phyloP scores from a whole-genome alignment of 2,329 filamentous ascomycete genomes.

The Cyphellophora europaea region DNA sequence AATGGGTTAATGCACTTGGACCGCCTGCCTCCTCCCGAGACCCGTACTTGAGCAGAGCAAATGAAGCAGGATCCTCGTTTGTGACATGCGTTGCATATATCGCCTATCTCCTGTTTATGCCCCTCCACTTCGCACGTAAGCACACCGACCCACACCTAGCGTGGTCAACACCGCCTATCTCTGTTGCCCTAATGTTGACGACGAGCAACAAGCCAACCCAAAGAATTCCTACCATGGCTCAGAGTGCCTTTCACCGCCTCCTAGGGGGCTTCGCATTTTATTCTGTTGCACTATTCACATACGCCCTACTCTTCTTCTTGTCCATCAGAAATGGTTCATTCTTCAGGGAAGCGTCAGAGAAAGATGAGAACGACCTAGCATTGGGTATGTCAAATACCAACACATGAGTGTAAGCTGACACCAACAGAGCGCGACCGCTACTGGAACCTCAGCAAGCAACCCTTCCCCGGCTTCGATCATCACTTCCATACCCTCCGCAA shows the following conservation, averaged over 20 bases:
- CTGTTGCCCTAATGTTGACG: too few species aligned
- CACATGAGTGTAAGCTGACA: not conserved
- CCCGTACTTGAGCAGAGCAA: too few species aligned
- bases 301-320: constrained; percentile 23
- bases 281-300: constrained; percentile 25
- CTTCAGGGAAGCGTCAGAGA: constrained; percentile 28
- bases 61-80: too few species aligned
- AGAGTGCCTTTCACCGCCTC: constrained; percentile 5
- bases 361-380: constrained; percentile 30
- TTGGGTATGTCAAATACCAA: constrained; percentile 24
- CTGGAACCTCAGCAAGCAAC: constrained; percentile 41
- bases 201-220: too few species aligned
- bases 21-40: too few species aligned
- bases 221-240: constrained; percentile 9
- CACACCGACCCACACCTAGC: too few species aligned
- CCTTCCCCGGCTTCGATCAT: constrained; percentile 36
- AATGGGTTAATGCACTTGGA: too few species aligned
- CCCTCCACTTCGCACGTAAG: too few species aligned
- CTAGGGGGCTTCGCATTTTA: constrained; percentile 9
- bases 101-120: too few species aligned
- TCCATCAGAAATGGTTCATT: constrained; percentile 25
- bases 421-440: constrained; percentile 32
- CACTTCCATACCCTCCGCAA: constrained; percentile 40
- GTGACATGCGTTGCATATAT: too few species aligned
- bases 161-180: too few species aligned